phyloP scores from a whole-genome alignment of 2,329 filamentous ascomycete species.

The Amauroascus niger region DNA sequence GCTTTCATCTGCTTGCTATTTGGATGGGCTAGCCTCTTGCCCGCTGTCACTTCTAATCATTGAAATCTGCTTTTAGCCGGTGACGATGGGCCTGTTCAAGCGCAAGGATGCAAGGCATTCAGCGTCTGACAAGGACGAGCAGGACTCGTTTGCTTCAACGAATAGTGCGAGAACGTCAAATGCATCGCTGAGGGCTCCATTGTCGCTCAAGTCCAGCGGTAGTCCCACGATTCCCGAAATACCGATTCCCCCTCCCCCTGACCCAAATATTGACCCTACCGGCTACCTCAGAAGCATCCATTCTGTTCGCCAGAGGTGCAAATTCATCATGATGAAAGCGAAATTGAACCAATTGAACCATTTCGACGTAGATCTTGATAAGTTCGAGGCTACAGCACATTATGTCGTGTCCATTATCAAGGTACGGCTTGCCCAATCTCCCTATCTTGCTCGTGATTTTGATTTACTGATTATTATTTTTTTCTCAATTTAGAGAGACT shows the following conservation, averaged over 20 bases:
- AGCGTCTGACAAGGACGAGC: conserved; percentile 31
- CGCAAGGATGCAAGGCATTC: conserved; percentile 38
- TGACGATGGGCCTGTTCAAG: conserved; percentile 40
- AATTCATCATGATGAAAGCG: conserved; percentile 65
- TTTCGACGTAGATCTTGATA: conserved; percentile 78
- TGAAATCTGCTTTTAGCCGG: too few relatives aligned
- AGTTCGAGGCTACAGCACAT: conserved; percentile 70
- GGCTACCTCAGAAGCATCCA: conserved; percentile 85
- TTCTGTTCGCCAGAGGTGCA: conserved; percentile 71
- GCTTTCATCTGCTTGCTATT: neutral
- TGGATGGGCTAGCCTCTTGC: neutral
- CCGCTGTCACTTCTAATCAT: neutral
- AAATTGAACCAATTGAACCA: conserved; percentile 67
- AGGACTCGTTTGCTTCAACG: conserved; percentile 32
- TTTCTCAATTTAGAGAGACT: conserved; percentile 47
- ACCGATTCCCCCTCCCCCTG: conserved; percentile 72
- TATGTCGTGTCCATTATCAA: conserved; percentile 94
- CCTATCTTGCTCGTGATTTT: neutral
- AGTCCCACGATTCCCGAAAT: conserved; percentile 58
- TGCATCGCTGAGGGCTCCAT: conserved; percentile 43
- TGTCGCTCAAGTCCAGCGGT: conserved; percentile 35
- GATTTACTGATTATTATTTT: neutral
- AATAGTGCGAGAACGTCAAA: conserved; percentile 38
- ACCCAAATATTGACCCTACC: conserved; percentile 77
- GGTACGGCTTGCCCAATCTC: conserved; percentile 43